Base-by-base conservation (phyloP, 2,329 filamentous ascomycete species). In the Diaporthe velutina region DNA sequence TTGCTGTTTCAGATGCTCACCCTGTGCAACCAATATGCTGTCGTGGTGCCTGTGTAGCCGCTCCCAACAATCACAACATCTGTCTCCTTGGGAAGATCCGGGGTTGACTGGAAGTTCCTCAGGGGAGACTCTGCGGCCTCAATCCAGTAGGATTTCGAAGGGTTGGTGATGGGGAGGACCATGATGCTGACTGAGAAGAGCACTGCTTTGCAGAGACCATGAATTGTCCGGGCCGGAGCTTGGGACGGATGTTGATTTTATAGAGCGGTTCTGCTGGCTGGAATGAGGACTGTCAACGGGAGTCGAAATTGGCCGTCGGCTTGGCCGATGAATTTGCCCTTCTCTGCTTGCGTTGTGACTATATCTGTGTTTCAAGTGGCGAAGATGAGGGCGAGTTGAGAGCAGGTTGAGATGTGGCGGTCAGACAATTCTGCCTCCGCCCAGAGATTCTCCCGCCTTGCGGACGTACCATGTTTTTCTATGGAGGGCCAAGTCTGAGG, bases 21-120 rank as follows among this genome's bases (percentile, higher is more conserved):
- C 70, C 74, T 80, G 50, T 79, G 77, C 7, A 82, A 73, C 78
- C 80, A 81, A 57, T 81, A 81, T 17, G 80, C 79, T 6, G 78
- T 76, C 9, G 80, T 71, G 30, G 79, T 78, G 2, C 78, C 79
- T 15, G 78, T 73, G 57, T 79, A 79, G 17, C 78, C 79, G 52
- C 77, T 78, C 5, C 79, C 79, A 50, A 80, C 74, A 38, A 80
- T 77, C 10, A 81, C 74, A 4, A 80, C 64, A 40, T 80, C 78
- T 3, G 75, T 76, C 17, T 77, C 42, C 1, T 61, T 48, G 12
- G 77, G 77, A 0, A 78, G 73, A 13, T 75, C 54, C 3, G 71
- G 40, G 1, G 76, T 77, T 4, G 76, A 77, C 22, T 60, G 70
- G 3, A 71, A 72, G 6, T 77, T 28, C 8, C 70, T 71, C 3